A percentile compares a stretch with the other conserved stretches of the same genome.
Evolutionary conservation across 179 eudicot species (phyloP).

Genomic region (Actinidia polygama): DNA sequence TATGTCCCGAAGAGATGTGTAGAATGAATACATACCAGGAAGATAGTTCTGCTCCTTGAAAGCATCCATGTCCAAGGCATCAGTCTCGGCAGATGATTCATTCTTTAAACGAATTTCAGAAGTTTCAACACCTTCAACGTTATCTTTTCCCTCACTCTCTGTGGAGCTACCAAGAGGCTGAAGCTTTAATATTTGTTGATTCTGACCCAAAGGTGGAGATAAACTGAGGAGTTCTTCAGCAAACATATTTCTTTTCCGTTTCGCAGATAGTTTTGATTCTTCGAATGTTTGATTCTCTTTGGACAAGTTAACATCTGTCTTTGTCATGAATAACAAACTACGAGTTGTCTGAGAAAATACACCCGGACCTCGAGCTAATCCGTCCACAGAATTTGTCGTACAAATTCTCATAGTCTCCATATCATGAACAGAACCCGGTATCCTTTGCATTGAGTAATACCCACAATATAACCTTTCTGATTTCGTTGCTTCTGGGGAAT

Average conservation of each 20-base stretch:
- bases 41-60: slow-evolving; percentile 31
- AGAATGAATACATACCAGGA: slow-evolving; percentile 42
- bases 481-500: slow-evolving; percentile 25
- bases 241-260: slow-evolving; percentile 32
- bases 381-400: slow-evolving; percentile 42
- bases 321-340: slow-evolving; percentile 51
- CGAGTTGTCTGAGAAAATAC: slow-evolving; percentile 56
- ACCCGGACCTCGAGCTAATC: slow-evolving; percentile 43
- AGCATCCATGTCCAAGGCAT: slow-evolving; percentile 48
- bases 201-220: slow-evolving; percentile 28
- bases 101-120: slow-evolving; percentile 40
- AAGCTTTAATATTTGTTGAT: slow-evolving; percentile 49
- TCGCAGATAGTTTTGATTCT: slow-evolving; percentile 28
- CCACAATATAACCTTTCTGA: slow-evolving; percentile 23
- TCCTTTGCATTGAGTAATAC: slow-evolving; percentile 23
- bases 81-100: slow-evolving; percentile 76
- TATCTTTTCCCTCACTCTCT: slow-evolving; percentile 55
- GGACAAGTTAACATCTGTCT: slow-evolving; percentile 43
- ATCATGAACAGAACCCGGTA: slow-evolving; percentile 40
- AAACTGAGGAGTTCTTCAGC: slow-evolving; percentile 30
- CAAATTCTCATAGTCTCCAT: slow-evolving; percentile 53
- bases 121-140: slow-evolving; percentile 34
- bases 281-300: slow-evolving; percentile 31
- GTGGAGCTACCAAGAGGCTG: slow-evolving; percentile 56
- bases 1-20: background rate